Evolutionary conservation across 345 rosid species (phyloP).

Genomic region (Citrus trifoliata): DNA sequence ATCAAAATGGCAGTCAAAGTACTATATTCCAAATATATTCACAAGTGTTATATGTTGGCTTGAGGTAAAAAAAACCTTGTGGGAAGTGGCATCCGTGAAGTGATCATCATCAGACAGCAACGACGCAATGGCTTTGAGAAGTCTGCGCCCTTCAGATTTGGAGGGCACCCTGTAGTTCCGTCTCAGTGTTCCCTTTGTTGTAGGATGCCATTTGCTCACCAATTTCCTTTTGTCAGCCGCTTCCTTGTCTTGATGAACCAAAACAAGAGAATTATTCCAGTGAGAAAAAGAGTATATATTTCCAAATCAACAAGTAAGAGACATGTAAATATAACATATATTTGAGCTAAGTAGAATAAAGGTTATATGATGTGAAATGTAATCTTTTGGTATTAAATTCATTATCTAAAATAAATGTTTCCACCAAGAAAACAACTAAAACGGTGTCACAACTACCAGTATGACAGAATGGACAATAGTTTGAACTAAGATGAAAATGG

Average conservation of each 20-base stretch:
- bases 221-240: slow-evolving; percentile 72
- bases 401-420: not conserved
- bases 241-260: slow-evolving; percentile 53
- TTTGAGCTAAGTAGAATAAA: not conserved
- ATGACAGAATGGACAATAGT: not conserved
- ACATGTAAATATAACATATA: not conserved
- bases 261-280: not conserved
- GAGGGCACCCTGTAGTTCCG: slow-evolving; percentile 90
- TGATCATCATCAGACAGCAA: slow-evolving; percentile 89
- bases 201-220: slow-evolving; percentile 96
- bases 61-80: slow-evolving; percentile 50
- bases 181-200: slow-evolving; percentile 83
- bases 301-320: not conserved
- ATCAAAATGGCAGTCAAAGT: not conserved
- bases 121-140: slow-evolving; percentile 80
- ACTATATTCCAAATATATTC: not conserved
- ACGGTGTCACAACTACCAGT: not conserved
- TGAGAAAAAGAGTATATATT: not conserved
- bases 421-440: not conserved
- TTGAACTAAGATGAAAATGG: not conserved
- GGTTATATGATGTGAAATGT: not conserved
- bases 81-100: slow-evolving; percentile 82
- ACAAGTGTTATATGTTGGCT: not conserved
- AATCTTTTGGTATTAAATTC: not conserved
- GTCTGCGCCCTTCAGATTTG: slow-evolving; percentile 74